These are phyloP conservation scores for Phytophthora vignae DNA, from an alignment of 352 stramenopile species.

Conservation along the genomic window DNA sequence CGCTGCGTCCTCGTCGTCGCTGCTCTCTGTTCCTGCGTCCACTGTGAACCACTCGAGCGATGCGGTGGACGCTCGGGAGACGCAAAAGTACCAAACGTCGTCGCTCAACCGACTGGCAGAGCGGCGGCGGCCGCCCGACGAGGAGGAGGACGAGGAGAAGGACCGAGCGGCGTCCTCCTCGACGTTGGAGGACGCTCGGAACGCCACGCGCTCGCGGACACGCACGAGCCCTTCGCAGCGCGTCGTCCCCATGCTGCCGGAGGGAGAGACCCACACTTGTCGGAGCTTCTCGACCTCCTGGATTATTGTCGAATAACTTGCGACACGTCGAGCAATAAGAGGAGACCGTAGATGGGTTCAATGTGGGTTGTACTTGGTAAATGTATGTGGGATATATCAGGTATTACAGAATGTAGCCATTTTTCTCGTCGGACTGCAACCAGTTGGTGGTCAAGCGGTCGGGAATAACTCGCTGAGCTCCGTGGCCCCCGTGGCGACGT, in stretches of 20 bases:
- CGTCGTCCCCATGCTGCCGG: conserved; percentile 25
- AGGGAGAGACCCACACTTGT: not conserved
- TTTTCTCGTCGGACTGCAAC: not conserved
- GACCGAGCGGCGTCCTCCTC: conserved; percentile 13
- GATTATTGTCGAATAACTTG: not conserved
- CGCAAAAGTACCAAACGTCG: conserved; percentile 63
- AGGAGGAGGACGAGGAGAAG: conserved; percentile 1
- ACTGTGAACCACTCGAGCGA: conserved; percentile 55
- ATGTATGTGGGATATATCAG: conserved; percentile 16
- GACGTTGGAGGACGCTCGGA: conserved; percentile 11
- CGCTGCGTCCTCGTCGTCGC: conserved; percentile 29
- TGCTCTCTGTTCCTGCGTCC: conserved; percentile 42
- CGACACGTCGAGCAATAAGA: not conserved
- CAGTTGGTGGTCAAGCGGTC: conserved; percentile 16
- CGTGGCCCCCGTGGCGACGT: conserved; percentile 42
- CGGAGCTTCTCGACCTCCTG: not conserved
- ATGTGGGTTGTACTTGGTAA: conserved; percentile 22
- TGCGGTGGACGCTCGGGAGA: conserved; percentile 20
- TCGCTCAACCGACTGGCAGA: conserved; percentile 36
- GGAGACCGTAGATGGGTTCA: not conserved
- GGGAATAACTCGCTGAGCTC: conserved; percentile 44
- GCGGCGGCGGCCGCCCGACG: conserved; percentile 15
- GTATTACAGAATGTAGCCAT: conserved; percentile 9
- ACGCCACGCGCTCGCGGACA: conserved; percentile 48
- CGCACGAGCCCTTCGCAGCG: conserved; percentile 52